Conservation (phyloP, 1,139 yeast species). For the Candida tropicalis region DNA sequence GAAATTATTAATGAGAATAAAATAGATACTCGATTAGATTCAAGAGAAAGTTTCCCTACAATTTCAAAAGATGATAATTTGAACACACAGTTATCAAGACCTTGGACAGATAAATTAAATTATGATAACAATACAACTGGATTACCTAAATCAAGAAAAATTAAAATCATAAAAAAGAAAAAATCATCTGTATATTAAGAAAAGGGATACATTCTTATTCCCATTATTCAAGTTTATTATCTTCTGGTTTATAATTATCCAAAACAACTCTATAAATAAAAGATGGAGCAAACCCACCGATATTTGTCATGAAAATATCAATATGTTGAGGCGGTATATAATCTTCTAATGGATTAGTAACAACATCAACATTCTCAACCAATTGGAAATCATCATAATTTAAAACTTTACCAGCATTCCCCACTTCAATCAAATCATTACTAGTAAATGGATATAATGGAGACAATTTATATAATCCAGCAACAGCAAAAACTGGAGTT, state of each 20-base stretch:
- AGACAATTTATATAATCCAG: conserved; percentile 90
- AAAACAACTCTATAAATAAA: conserved; percentile 92
- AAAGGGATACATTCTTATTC: neutral
- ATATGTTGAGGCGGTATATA: conserved; percentile 93
- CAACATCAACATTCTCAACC: conserved; percentile 72
- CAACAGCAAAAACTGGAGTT: conserved; percentile 94
- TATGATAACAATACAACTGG: neutral
- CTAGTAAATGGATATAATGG: conserved; percentile 93
- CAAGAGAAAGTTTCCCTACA: conserved; percentile 12
- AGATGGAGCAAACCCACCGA: conserved; percentile 96
- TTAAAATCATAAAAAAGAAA: conserved; percentile 9
- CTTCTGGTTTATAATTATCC: conserved; percentile 90
- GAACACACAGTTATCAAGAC: neutral
- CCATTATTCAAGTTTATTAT: conserved; percentile 57
- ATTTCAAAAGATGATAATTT: conserved; percentile 8
- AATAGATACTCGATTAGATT: conserved; percentile 1
- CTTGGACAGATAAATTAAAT: neutral
- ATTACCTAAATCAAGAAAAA: conserved; percentile 3
- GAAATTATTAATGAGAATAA: conserved; percentile 6
- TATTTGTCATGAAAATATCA: conserved; percentile 90
- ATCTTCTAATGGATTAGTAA: conserved; percentile 89
- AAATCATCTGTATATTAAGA: neutral
- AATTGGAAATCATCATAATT: conserved; percentile 66
- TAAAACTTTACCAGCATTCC: conserved; percentile 85
- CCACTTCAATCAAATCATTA: conserved; percentile 87